These are phyloP conservation scores for Dendrobium catenatum DNA, from an alignment of 106 monocot species.

Conservation along the genomic window DNA sequence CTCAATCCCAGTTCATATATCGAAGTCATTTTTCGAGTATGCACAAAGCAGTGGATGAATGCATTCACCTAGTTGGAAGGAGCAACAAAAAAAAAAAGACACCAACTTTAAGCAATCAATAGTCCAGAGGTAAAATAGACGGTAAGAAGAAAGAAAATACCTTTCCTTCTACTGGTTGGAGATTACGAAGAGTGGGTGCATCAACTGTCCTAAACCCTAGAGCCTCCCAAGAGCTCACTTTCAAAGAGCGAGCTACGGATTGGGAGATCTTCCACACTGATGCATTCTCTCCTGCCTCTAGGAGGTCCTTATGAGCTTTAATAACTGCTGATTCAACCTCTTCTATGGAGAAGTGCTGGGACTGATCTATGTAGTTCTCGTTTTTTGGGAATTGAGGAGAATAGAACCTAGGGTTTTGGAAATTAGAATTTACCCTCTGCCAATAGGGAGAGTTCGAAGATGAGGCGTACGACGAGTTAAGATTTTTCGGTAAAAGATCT, in stretches of 20 bases:
- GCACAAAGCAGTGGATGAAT: constrained; percentile 30
- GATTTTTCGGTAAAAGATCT: background rate
- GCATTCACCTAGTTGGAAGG: constrained; percentile 18
- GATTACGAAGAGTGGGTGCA: constrained; percentile 9
- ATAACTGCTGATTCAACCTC: constrained; percentile 21
- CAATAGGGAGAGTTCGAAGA: too few species aligned
- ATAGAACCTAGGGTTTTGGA: background rate
- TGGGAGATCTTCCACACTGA: constrained; percentile 24
- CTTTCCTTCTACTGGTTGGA: constrained; percentile 22
- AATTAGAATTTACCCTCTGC: background rate
- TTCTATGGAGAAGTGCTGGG: background rate
- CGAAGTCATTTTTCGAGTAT: constrained; percentile 19
- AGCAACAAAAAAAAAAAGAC: background rate
- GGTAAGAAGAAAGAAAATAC: background rate
- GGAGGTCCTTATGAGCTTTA: constrained; percentile 12
- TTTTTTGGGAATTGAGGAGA: background rate
- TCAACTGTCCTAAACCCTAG: constrained; percentile 10
- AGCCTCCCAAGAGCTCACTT: constrained; percentile 21
- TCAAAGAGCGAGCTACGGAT: constrained; percentile 10
- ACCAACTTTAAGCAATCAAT: background rate
- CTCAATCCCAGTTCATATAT: constrained; percentile 18
- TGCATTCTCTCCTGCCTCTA: constrained; percentile 14
- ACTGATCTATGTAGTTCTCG: background rate
- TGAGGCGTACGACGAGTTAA: background rate
- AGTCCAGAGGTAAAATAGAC: background rate